These are phyloP conservation scores for Wickerhamomyces rabaulensis DNA, from an alignment of 805 yeast species.

Conservation along the genomic window DNA sequence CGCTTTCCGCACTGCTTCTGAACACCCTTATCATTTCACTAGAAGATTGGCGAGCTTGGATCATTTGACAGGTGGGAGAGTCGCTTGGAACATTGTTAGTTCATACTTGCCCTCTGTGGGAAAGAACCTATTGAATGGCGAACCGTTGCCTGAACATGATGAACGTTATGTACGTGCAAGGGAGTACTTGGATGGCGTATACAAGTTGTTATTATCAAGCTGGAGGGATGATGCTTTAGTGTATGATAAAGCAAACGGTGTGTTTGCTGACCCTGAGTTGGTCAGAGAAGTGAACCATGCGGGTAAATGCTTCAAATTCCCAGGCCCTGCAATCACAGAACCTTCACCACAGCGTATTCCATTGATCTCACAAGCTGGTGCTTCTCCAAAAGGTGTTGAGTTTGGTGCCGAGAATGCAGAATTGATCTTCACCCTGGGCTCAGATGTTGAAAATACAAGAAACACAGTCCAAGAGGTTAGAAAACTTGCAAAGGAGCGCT, in stretches of 20 bases:
- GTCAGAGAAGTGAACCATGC: slow-evolving; percentile 32
- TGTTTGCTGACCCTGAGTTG: slow-evolving; percentile 28
- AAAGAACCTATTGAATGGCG: slow-evolving; percentile 29
- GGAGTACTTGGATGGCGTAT: slow-evolving; percentile 34
- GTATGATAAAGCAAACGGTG: slow-evolving; percentile 19
- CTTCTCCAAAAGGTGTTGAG: slow-evolving; percentile 33
- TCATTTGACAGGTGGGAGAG: slow-evolving; percentile 36
- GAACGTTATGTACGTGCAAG: slow-evolving; percentile 36
- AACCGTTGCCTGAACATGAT: slow-evolving; percentile 29
- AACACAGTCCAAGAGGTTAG: slow-evolving; percentile 24
- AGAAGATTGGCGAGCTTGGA: slow-evolving; percentile 27
- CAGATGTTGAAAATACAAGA: slow-evolving; percentile 25
- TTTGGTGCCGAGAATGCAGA: slow-evolving; percentile 41
- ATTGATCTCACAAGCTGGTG: slow-evolving; percentile 39
- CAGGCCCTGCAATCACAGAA: slow-evolving; percentile 33
- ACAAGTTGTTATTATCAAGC: slow-evolving; percentile 32
- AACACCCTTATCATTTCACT: slow-evolving; percentile 36
- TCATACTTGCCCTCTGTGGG: slow-evolving; percentile 39
- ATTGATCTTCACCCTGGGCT: slow-evolving; percentile 31
- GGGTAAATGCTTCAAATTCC: slow-evolving; percentile 34
- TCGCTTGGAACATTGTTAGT: slow-evolving; percentile 43
- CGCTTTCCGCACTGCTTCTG: slow-evolving; percentile 38
- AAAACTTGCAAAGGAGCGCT: slow-evolving; percentile 27
- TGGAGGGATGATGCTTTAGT: slow-evolving; percentile 34
- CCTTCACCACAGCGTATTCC: slow-evolving; percentile 41